These are phyloP conservation scores for Fusarium pseudoanthophilum DNA, from an alignment of 2,329 filamentous ascomycete genomes.

Conservation along the genomic window DNA sequence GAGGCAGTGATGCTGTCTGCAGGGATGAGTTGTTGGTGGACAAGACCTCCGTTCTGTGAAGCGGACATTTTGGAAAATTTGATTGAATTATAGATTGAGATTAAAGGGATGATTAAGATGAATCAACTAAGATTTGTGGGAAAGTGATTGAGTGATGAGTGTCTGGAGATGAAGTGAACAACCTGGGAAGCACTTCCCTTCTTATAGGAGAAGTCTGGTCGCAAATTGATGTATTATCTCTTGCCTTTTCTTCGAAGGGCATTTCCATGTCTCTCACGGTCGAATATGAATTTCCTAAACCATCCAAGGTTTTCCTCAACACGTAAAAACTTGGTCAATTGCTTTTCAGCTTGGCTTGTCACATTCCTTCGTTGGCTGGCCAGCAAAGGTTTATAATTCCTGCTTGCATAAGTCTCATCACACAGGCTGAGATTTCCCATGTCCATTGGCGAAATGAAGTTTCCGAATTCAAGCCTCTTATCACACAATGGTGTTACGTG, in stretches of 20 bases:
- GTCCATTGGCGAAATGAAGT: background rate
- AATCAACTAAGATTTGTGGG: no score
- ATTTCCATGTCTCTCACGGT: background rate
- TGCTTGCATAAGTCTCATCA: background rate
- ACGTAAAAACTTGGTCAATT: background rate
- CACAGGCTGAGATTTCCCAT: background rate
- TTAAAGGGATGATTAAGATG: no score
- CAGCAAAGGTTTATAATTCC: background rate
- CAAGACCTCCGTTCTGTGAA: background rate
- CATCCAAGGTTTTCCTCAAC: background rate
- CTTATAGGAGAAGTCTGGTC: background rate
- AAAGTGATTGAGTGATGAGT: background rate
- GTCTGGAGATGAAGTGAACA: background rate
- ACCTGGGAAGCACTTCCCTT: background rate
- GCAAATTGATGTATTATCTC: accelerated
- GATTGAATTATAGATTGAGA: no score
- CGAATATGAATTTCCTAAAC: background rate
- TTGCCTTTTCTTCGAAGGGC: accelerated
- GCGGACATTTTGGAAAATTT: background rate
- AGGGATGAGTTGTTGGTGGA: slow-evolving; percentile 10
- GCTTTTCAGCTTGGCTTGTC: background rate
- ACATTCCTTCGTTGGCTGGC: background rate
- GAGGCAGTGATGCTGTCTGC: slow-evolving; percentile 15
- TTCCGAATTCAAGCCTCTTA: background rate
- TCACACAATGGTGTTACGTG: background rate